These are phyloP conservation scores for Saccharomyces kudriavzevii DNA, from an alignment of 805 yeast genomes.

Conservation along the genomic window DNA sequence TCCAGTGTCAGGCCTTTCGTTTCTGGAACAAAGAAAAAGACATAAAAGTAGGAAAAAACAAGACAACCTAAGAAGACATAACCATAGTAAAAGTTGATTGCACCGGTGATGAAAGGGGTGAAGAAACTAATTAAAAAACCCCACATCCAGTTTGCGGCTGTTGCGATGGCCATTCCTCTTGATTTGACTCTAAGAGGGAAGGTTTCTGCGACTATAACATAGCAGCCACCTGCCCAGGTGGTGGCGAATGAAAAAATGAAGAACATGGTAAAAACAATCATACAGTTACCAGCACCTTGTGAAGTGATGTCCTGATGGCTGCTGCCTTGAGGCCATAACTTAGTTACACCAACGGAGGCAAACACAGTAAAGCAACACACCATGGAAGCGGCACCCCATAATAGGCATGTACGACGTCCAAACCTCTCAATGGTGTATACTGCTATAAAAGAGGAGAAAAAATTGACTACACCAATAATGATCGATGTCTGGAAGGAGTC, in stretches of 20 bases:
- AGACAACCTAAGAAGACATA: constrained; percentile 48
- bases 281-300: constrained; percentile 53
- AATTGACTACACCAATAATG: constrained; percentile 50
- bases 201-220: constrained; percentile 57
- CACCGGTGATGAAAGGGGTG: constrained; percentile 57
- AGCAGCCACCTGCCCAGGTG: constrained; percentile 67
- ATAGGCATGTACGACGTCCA: constrained; percentile 43
- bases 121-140: constrained; percentile 56
- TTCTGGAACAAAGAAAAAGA: constrained; percentile 59
- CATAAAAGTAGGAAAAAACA: constrained; percentile 46
- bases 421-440: constrained; percentile 43
- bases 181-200: constrained; percentile 66
- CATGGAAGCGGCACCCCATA: constrained; percentile 44
- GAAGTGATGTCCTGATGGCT: constrained; percentile 31
- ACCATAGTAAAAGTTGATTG: constrained; percentile 61
- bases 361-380: constrained; percentile 39
- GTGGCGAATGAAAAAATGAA: constrained; percentile 64
- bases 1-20: constrained; percentile 72
- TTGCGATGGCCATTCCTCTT: constrained; percentile 46
- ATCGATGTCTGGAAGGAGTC: constrained; percentile 55
- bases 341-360: constrained; percentile 53
- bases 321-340: constrained; percentile 33
- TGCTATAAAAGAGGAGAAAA: constrained; percentile 46
- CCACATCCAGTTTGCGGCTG: constrained; percentile 56
- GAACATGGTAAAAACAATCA: constrained; percentile 63